phyloP scores from a whole-genome alignment of 257 asterid species.

The Coffea canephora region DNA sequence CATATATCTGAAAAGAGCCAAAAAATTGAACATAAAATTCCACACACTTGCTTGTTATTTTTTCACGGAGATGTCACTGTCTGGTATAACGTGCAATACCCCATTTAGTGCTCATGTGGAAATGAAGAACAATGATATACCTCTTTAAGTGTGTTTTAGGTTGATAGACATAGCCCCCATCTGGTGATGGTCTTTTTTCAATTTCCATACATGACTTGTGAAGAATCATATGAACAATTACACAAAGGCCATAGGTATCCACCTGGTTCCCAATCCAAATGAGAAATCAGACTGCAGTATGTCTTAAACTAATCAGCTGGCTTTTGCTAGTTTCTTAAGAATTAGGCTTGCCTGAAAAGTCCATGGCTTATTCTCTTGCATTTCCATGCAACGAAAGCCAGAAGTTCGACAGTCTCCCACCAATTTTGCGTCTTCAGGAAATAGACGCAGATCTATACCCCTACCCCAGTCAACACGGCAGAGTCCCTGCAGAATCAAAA shows the following conservation, averaged over 20 bases:
- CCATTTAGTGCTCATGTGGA: no score
- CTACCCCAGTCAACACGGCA: conserved; percentile 98
- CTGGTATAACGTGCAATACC: background rate
- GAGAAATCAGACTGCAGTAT: conserved; percentile 1
- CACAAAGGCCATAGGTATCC: conserved; percentile 83
- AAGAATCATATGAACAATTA: conserved; percentile 83
- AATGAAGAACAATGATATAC: conserved; percentile 28
- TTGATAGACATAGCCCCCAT: conserved; percentile 54
- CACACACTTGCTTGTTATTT: background rate
- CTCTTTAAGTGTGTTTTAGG: conserved; percentile 74
- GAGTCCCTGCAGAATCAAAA: conserved; percentile 62
- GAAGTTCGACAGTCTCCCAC: conserved; percentile 88
- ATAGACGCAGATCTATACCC: conserved; percentile 78
- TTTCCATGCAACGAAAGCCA: conserved; percentile 90
- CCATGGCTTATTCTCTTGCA: conserved; percentile 94
- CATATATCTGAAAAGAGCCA: conserved; percentile 60
- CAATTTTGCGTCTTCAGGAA: conserved; percentile 61
- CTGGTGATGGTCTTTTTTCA: conserved; percentile 44
- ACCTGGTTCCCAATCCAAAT: conserved; percentile 42
- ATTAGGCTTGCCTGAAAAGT: conserved; percentile 61
- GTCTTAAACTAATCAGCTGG: conserved; percentile 11
- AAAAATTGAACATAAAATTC: background rate
- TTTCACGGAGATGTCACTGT: background rate
- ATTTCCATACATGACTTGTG: conserved; percentile 81
- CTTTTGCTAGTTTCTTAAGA: background rate